Evolutionary conservation across 1,284 basidiomycete species (phyloP).

Genomic region (Fomes fomentarius): DNA sequence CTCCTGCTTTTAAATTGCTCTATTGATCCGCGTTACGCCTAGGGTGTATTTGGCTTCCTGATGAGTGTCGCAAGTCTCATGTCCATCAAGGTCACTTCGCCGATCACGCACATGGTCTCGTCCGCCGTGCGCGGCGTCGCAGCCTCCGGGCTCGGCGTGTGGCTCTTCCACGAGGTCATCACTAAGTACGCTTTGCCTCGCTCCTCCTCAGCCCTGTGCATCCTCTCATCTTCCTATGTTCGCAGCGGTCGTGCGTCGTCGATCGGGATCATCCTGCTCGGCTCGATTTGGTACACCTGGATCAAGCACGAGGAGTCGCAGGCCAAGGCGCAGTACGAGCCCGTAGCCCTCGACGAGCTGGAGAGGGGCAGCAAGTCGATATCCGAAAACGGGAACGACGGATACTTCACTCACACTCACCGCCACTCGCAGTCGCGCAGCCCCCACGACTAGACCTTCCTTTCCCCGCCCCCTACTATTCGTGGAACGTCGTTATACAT

Average conservation of each 20-base stretch:
- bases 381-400: constrained; percentile 6
- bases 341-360: constrained; percentile 51
- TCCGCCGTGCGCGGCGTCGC: constrained; percentile 85
- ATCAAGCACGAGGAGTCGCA: constrained; percentile 73
- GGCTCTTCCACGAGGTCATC: constrained; percentile 76
- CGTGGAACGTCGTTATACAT: too few relatives aligned
- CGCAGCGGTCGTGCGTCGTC: constrained; percentile 83
- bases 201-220: not conserved
- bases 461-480: not conserved
- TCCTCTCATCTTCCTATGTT: too few relatives aligned
- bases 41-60: constrained; percentile 85
- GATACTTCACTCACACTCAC: too few relatives aligned
- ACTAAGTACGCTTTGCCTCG: constrained; percentile 63
- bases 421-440: constrained; percentile 13
- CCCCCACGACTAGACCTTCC: constrained; percentile 11
- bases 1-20: not conserved
- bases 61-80: constrained; percentile 90
- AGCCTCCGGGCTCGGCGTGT: constrained; percentile 74
- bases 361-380: constrained; percentile 46
- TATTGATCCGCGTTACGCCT: not conserved
- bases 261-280: constrained; percentile 77
- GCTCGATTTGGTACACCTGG: constrained; percentile 88
- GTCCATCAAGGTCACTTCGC: constrained; percentile 90
- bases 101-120: constrained; percentile 91
- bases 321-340: constrained; percentile 40